Percentiles rank a stretch among this genome's conserved stretches.
phyloP scores from a whole-genome alignment of 73 alveolate genomes.

The Paramecium sonneborni region DNA sequence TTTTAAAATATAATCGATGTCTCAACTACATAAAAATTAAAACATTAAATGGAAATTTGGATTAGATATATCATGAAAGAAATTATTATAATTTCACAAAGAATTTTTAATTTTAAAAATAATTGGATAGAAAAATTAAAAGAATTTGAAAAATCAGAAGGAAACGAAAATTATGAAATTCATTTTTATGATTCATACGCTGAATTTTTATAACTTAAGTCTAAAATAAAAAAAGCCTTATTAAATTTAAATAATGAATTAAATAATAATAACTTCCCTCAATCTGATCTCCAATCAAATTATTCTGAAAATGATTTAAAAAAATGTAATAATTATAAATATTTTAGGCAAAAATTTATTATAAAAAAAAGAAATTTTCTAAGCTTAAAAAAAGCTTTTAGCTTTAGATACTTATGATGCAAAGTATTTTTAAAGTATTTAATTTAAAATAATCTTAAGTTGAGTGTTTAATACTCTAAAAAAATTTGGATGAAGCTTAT shows the following conservation, averaged over 20 bases:
- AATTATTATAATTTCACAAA: no score
- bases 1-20: no score
- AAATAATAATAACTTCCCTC: not conserved
- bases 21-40: no score
- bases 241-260: not conserved
- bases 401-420: not conserved
- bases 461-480: not conserved
- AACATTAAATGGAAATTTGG: no score
- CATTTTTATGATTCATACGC: no score
- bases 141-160: no score
- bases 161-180: no score
- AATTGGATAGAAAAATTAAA: no score
- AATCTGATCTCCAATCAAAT: not conserved
- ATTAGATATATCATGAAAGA: no score
- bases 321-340: not conserved
- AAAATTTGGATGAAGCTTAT: not conserved
- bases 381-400: not conserved
- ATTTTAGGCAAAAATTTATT: not conserved
- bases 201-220: not conserved
- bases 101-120: no score
- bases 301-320: not conserved
- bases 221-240: not conserved
- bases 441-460: not conserved
- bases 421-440: not conserved
- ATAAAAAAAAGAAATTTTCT: not conserved